These are phyloP conservation scores for Teunomyces gatunensis DNA, from an alignment of 805 yeast species.

Conservation along the genomic window DNA sequence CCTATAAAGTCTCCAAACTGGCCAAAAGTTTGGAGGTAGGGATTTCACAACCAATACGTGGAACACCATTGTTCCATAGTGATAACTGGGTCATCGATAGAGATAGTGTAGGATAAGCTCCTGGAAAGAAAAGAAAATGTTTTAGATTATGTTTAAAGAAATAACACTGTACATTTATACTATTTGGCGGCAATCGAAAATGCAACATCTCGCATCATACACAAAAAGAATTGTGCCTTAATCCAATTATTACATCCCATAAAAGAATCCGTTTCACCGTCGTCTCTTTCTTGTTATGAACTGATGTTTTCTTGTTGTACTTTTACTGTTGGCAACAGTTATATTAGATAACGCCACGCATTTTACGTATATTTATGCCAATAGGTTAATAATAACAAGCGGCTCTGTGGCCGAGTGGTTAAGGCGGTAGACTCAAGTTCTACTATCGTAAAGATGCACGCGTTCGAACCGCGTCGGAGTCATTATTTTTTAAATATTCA, in stretches of 20 bases:
- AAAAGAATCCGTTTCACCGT: too few relatives aligned
- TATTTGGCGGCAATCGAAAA: too few relatives aligned
- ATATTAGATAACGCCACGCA: too few relatives aligned
- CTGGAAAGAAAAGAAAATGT: background rate
- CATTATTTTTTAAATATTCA: background rate
- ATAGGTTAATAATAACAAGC: background rate
- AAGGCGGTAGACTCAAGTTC: conserved; percentile 2
- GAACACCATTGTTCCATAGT: background rate
- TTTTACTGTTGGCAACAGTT: too few relatives aligned
- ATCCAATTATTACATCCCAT: too few relatives aligned
- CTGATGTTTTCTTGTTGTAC: too few relatives aligned
- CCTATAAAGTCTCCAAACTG: background rate
- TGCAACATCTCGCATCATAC: too few relatives aligned
- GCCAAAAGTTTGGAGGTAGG: background rate
- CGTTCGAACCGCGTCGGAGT: conserved; percentile 2
- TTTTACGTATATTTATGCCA: too few relatives aligned
- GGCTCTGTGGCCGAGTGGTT: conserved; percentile 3
- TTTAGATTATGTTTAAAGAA: background rate
- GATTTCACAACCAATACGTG: background rate
- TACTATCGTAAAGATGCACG: conserved; percentile 2
- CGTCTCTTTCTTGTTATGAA: too few relatives aligned
- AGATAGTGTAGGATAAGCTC: background rate
- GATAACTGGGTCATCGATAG: background rate
- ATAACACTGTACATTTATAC: too few relatives aligned
- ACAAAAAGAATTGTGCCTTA: too few relatives aligned